Evolutionary conservation across 148 eudicot genomes (phyloP), one percentile per base, ranked within the genome.

Genomic region (Linanthus parryae): DNA sequence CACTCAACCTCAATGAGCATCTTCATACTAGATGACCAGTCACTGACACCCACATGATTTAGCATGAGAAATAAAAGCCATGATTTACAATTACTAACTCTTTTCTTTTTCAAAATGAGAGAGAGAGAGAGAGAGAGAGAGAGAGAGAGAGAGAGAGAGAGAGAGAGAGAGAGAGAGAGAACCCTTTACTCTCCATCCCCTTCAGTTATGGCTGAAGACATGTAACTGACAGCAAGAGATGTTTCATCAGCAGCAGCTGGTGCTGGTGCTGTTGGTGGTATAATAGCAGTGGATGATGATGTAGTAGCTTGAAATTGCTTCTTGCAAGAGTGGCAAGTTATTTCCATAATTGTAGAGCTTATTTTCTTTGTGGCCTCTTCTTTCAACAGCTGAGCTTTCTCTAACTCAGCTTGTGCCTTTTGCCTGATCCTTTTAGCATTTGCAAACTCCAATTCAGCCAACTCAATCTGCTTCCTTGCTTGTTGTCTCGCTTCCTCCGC

Each of bases 261-360:
- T 2, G 52, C n/a, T n/a, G n/a, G n/a, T n/a, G n/a, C n/a, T n/a
- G n/a, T n/a, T n/a, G n/a, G n/a, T n/a, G n/a, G n/a, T n/a, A n/a
- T n/a, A n/a, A n/a, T n/a, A n/a, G n/a, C 8, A 0, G 38, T 38
- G 7, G 47, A 14, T 1, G 38, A 4, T 2, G 52, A 27, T 4
- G 23, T 27, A 19, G 42, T 8, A 13, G 66, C 67, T 23, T 43
- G 62, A 39, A 72, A 72, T 10, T 66, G 61, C 22, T 66, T 58
- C 47, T 64, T 59, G 52, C 75, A 70, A 10, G 75, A 31, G 28
- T 70, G 54, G 33, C 75, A 70, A 1, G 65, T 70, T 19, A 70
- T 54, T 59, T 64, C 58, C 23, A 48, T 33, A 31, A 65, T 49
- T 23, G 75, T 29, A 12, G 66, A 54, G 39, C 52, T 64, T 26